A percentile compares a stretch with the other conserved stretches of the same genome.
phyloP scores from a whole-genome alignment of 768 basidiomycete species.

The Cystofilobasidium ferigula region DNA sequence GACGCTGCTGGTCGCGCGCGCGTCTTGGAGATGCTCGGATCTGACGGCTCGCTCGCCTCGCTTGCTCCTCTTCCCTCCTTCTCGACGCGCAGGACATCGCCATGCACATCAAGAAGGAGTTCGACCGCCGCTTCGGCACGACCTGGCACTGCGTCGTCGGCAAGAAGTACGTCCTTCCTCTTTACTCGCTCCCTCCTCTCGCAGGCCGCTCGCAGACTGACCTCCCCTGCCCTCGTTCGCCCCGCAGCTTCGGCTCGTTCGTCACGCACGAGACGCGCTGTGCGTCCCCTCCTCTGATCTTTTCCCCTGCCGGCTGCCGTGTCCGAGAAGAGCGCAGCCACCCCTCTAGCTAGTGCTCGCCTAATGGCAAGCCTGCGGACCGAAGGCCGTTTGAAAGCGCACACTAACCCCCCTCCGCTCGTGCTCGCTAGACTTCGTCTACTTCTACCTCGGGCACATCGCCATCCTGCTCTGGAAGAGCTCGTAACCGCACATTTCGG shows the following conservation, averaged over 20 bases:
- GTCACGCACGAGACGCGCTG: constrained; percentile 60
- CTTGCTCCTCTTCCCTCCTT: not conserved
- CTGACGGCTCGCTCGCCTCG: not conserved
- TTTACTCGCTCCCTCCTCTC: not conserved
- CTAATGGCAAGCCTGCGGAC: no score
- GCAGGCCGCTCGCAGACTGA: not conserved
- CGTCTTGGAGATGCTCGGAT: not conserved
- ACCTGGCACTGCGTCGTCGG: constrained; percentile 99
- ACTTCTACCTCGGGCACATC: constrained; percentile 87
- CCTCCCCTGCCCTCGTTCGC: not conserved
- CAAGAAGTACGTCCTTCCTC: constrained; percentile 51
- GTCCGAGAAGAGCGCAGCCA: no score
- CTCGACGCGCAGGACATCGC: constrained; percentile 56
- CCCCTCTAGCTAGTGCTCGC: no score
- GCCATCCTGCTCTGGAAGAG: constrained; percentile 59
- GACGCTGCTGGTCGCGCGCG: not conserved
- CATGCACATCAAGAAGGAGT: constrained; percentile 95
- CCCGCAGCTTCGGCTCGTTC: constrained; percentile 71
- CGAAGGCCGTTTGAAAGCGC: no score
- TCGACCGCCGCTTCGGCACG: constrained; percentile 79
- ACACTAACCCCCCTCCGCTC: not conserved
- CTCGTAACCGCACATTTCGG: constrained; percentile 30
- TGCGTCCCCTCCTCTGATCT: constrained; percentile 45
- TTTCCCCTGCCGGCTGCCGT: constrained; percentile 12
- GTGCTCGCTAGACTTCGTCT: constrained; percentile 74